Evolutionary conservation across 345 rosid species (phyloP), one percentile per base, ranked within the genome.

Genomic region (Cochlearia excelsa): DNA sequence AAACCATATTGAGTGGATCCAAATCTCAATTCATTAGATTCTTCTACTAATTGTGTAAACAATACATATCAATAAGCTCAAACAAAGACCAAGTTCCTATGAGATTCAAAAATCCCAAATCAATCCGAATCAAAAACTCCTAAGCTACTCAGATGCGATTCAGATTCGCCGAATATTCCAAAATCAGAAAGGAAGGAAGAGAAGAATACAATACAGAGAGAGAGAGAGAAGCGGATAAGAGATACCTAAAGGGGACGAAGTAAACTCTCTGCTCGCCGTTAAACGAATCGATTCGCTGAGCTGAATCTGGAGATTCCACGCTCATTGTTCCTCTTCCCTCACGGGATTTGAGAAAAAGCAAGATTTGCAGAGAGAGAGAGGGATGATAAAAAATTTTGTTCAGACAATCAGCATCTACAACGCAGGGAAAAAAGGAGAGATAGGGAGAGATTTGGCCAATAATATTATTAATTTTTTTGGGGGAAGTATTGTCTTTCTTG

Each of bases 191-290:
- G 29, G 16, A 44, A 0, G 59, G 42, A 29, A 31, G 26, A 45
- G 31, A 63, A 5, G 31, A 30, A 30, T 4, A 28, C 26, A 56
- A 26, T 26, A 53, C 11, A 26, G 52, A 57, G 31, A 43, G 9
- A 52, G 57, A 35, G 35, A 27, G 30, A 41, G 28, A 11, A 27
- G 2, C 3, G 57, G 40, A 34, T 65, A 47, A 38, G 43, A 51
- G 54, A 40, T 61, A 89, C 97, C 96, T 84, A 72, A 72, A 74
- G 6, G 99, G 95, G 33, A 87, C 97, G 68, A 89, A 83, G 86
- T 89, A 89, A 75, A 93, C 82, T 30, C 96, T 84, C 80, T 85
- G 97, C 72, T 83, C 88, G 73, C 76, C 85, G 76, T 70, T 72
- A 75, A 75, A 81, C 26, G 88, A 74, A 73, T 82, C 85, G 74